Conservation (phyloP, 2,329 filamentous ascomycete species). For the Colletotrichum cereale region DNA sequence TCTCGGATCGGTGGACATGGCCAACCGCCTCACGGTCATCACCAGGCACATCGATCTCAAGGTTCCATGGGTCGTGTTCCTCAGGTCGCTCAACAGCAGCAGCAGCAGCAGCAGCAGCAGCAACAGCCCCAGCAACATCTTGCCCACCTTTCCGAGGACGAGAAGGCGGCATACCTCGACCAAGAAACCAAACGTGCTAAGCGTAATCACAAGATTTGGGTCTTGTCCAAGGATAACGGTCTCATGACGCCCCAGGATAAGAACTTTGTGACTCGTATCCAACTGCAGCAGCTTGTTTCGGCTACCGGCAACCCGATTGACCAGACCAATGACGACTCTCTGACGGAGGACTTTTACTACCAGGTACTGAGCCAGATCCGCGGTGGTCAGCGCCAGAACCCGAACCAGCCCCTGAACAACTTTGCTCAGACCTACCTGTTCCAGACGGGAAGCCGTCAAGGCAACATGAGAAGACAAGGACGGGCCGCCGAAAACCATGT, state of each 20-base stretch:
- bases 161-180: slow-evolving; percentile 84
- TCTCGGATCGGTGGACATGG: slow-evolving; percentile 48
- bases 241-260: slow-evolving; percentile 99
- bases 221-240: slow-evolving; percentile 93
- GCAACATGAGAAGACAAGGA: slow-evolving; percentile 79
- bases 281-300: slow-evolving; percentile 94
- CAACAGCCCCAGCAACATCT: slow-evolving; percentile 72
- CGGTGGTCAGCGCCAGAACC: slow-evolving; percentile 88
- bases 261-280: slow-evolving; percentile 98
- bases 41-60: slow-evolving; percentile 55
- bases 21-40: slow-evolving; percentile 44
- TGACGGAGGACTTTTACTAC: slow-evolving; percentile 97
- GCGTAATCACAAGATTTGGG: slow-evolving; percentile 97
- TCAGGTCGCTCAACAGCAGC: slow-evolving; percentile 76
- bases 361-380: slow-evolving; percentile 97
- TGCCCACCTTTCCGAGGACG: slow-evolving; percentile 83
- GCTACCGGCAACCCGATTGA: slow-evolving; percentile 91
- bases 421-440: slow-evolving; percentile 98
- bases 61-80: slow-evolving; percentile 71
- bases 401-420: slow-evolving; percentile 91
- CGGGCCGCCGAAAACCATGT: slow-evolving; percentile 95
- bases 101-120: slow-evolving; percentile 83
- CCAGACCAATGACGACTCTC: slow-evolving; percentile 80
- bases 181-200: slow-evolving; percentile 97
- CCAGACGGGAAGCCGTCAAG: slow-evolving; percentile 89